Evolutionary conservation across 371 early-diverging fungal genomes (phyloP).

Genomic region (Chytridium lagenaria): DNA sequence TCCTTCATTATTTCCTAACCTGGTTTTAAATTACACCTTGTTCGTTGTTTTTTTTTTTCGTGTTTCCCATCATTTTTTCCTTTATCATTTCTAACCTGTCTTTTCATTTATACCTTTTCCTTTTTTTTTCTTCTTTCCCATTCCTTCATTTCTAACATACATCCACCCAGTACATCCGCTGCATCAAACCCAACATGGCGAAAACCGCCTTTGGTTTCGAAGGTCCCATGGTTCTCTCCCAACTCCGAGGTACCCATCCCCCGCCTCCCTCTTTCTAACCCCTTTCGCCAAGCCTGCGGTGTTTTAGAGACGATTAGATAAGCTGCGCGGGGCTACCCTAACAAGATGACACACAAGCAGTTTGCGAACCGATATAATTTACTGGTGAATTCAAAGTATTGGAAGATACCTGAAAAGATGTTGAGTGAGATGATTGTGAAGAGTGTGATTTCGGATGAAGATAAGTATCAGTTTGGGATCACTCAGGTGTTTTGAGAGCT

Average conservation of each 20-base stretch:
- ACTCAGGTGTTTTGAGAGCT: constrained; percentile 99
- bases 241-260: constrained; percentile 66
- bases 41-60: background rate
- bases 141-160: background rate
- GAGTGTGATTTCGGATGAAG: constrained; percentile 70
- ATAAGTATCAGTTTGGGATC: constrained; percentile 94
- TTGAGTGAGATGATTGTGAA: constrained; percentile 69
- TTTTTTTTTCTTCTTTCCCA: background rate
- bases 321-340: constrained; percentile 98
- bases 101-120: background rate
- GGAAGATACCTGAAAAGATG: constrained; percentile 61
- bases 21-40: too few relatives aligned
- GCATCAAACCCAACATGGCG: constrained; percentile 96
- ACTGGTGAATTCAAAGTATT: constrained; percentile 74
- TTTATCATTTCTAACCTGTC: background rate
- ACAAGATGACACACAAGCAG: constrained; percentile 88
- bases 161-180: constrained; percentile 85
- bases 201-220: constrained; percentile 93
- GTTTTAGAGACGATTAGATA: constrained; percentile 99
- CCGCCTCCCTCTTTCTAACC: background rate
- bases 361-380: constrained; percentile 94
- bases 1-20: background rate
- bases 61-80: background rate
- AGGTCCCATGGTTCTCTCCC: constrained; percentile 90
- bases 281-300: constrained; percentile 90